phyloP scores from a whole-genome alignment of 495 filamentous ascomycete genomes.

The Cladorrhinum samala region DNA sequence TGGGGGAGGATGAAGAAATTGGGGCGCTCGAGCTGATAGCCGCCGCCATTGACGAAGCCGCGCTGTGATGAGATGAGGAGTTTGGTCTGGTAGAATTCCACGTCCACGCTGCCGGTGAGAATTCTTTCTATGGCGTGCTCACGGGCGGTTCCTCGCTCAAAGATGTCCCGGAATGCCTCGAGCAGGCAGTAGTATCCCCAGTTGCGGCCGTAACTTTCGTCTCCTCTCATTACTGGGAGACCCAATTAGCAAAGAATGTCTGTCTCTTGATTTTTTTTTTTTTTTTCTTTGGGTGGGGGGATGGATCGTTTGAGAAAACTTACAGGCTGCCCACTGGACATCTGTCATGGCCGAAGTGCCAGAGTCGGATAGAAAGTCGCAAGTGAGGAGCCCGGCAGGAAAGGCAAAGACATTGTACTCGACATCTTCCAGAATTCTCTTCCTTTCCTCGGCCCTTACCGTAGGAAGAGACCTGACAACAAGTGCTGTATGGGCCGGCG shows the following conservation, averaged over 20 bases:
- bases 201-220: slow-evolving; percentile 5
- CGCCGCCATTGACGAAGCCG: slow-evolving; percentile 2
- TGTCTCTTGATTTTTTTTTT: too few species aligned
- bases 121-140: background rate
- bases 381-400: slow-evolving; percentile 1
- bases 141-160: background rate
- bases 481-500: slow-evolving; percentile 1
- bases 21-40: slow-evolving; percentile 3
- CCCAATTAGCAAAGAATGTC: background rate
- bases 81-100: background rate
- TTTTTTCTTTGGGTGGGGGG: too few species aligned
- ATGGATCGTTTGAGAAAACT: background rate
- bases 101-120: background rate
- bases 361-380: slow-evolving; percentile 2
- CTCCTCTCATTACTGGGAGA: background rate
- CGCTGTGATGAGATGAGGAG: background rate
- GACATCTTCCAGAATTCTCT: slow-evolving; percentile 1
- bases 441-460: background rate
- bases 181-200: slow-evolving; percentile 4
- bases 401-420: slow-evolving; percentile 7
- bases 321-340: slow-evolving; percentile 5
- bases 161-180: slow-evolving; percentile 1
- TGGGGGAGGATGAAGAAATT: slow-evolving; percentile 5
- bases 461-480: slow-evolving; percentile 2
- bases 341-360: background rate